Evolutionary conservation across 495 filamentous ascomycete species (phyloP).

Genomic region (Opeltia flavorubescens): DNA sequence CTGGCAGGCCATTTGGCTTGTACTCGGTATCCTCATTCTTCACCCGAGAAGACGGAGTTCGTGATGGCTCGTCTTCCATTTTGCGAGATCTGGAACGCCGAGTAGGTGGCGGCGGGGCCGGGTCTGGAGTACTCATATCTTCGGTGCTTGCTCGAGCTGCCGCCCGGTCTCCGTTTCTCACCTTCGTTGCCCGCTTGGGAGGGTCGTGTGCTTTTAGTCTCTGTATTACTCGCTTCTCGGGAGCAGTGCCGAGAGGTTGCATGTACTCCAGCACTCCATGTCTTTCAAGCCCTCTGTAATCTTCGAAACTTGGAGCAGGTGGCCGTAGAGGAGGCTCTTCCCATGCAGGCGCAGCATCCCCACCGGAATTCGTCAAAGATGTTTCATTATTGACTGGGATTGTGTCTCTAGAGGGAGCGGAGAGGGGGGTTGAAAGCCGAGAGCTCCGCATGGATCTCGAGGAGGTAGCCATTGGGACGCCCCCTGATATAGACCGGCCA

Average conservation of each 20-base stretch:
- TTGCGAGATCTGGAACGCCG: slow-evolving; percentile 21
- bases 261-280: slow-evolving; percentile 55
- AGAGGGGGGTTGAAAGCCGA: slow-evolving; percentile 40
- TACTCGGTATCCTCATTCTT: slow-evolving; percentile 12
- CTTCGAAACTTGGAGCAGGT: slow-evolving; percentile 54
- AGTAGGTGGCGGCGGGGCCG: slow-evolving; percentile 12
- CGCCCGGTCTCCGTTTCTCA: slow-evolving; percentile 15
- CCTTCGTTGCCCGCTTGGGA: slow-evolving; percentile 5
- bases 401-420: slow-evolving; percentile 22
- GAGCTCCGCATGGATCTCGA: slow-evolving; percentile 17
- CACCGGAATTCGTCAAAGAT: slow-evolving; percentile 16
- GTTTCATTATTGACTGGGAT: slow-evolving; percentile 16
- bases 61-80: slow-evolving; percentile 13
- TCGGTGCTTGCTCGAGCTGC: slow-evolving; percentile 8
- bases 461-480: slow-evolving; percentile 29
- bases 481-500: slow-evolving; percentile 22
- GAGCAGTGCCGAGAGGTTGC: slow-evolving; percentile 51
- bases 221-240: slow-evolving; percentile 33
- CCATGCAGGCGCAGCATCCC: slow-evolving; percentile 41
- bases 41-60: slow-evolving; percentile 12
- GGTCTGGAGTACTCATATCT: slow-evolving; percentile 17
- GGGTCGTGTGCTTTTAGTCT: slow-evolving; percentile 19
- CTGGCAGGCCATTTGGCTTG: slow-evolving; percentile 5
- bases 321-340: slow-evolving; percentile 52
- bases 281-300: slow-evolving; percentile 41